Evolutionary conservation across 2,329 filamentous ascomycete genomes (phyloP).

Genomic region (Xylaria sp.): DNA sequence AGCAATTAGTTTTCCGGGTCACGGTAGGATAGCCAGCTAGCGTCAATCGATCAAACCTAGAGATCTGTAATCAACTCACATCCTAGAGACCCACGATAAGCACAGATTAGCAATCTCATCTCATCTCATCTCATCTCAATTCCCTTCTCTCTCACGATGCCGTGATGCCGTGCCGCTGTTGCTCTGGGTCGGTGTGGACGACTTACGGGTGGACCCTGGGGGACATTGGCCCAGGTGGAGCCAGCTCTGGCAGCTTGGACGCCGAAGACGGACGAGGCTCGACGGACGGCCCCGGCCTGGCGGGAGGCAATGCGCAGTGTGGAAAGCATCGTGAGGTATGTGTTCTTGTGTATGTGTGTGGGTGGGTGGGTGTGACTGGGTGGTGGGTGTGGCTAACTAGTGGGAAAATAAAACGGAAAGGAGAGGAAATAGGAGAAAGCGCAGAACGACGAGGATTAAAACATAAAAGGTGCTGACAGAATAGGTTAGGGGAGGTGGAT

Average conservation of each 20-base stretch:
- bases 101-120: conserved; percentile 23
- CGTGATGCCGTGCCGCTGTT: too few relatives aligned
- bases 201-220: conserved; percentile 89
- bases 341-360: background rate
- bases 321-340: conserved; percentile 61
- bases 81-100: conserved; percentile 46
- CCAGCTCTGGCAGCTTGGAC: conserved; percentile 63
- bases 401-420: background rate
- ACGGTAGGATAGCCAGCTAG: conserved; percentile 1
- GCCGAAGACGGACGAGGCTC: conserved; percentile 52
- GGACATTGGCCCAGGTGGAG: conserved; percentile 90
- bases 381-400: background rate
- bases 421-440: background rate
- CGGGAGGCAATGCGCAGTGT: conserved; percentile 64
- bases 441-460: background rate
- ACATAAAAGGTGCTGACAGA: background rate
- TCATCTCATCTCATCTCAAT: too few relatives aligned
- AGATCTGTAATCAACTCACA: conserved; percentile 47
- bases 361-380: too few relatives aligned
- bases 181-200: conserved; percentile 29
- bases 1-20: conserved; percentile 23
- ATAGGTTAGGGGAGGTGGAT: background rate
- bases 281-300: conserved; percentile 53
- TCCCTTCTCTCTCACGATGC: conserved; percentile 7
- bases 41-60: conserved; percentile 14